Evolutionary conservation across 352 stramenopile species (phyloP), one percentile per base, ranked within the genome.

Genomic region (Phytophthora multivora): DNA sequence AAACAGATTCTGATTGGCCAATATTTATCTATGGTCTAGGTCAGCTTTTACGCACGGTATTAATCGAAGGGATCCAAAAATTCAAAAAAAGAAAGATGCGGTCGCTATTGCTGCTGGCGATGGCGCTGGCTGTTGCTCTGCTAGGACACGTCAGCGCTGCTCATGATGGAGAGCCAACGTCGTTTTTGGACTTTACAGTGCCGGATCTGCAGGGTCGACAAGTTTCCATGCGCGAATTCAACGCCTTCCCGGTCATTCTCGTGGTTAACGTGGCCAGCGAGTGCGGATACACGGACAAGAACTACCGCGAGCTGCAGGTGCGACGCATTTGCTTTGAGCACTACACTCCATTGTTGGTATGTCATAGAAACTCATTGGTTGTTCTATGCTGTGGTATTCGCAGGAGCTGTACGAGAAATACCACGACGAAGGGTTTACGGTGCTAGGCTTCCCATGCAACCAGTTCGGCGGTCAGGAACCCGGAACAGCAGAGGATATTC

Each of bases 401-500:
- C 56, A 94, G 85, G 59, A 67, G 47, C 54, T 93, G 39, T 91
- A 93, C 39, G 79, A 89, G 7, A 90, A 89, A 62, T 90, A 95
- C 59, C 75, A 89, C 42, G 48, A 72, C 23, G 50, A 77, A 39
- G 86, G 86, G 0, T 79, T 98, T 36, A 84, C 86, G 67, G 93
- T 98, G 63, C 69, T 98, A 31, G 92, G 79, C 16, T 98, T 99
- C 76, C 96, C 96, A 6, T 98, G 96, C 85, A 98, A 99, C 75
- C 96, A 99, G 69, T 99, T 99, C 72, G 94, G 92, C 15, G 54
- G 74, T 9, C 92, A 98, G 70, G 93, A 99, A 71, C 83, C 89
- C 5, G 75, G 84, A 26, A 79, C 67, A 0, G 48, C 87, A 8
- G 60, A 73, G 6, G 73, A 93, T 33, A 96, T 97, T 63, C 54